phyloP scores from a whole-genome alignment of 352 stramenopile genomes.

The Poterioochromonas sp. region DNA sequence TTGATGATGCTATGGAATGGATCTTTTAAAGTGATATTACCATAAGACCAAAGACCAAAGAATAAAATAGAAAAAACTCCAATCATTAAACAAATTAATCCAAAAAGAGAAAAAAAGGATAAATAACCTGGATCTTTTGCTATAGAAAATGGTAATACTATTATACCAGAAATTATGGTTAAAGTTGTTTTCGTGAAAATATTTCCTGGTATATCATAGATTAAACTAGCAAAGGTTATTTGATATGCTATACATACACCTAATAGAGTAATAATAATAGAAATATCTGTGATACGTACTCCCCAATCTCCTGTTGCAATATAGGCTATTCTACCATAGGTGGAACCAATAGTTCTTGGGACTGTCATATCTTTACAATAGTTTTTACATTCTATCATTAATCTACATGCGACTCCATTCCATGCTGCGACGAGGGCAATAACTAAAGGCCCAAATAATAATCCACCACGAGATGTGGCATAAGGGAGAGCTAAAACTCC shows the following conservation, averaged over 20 bases:
- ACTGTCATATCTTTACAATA: not conserved
- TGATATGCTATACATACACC: constrained; percentile 16
- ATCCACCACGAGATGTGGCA: constrained; percentile 2
- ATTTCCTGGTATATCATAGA: not conserved
- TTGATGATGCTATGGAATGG: not conserved
- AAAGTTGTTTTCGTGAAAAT: not conserved
- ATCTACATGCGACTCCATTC: not conserved
- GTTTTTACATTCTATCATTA: constrained; percentile 20
- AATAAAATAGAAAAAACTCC: not conserved
- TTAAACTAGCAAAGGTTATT: not conserved
- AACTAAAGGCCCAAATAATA: not conserved
- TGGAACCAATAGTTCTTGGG: not conserved
- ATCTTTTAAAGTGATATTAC: not conserved
- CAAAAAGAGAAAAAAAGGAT: not conserved
- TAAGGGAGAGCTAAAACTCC: constrained; percentile 19
- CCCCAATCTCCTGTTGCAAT: not conserved
- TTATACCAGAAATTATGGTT: not conserved
- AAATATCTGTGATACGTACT: not conserved
- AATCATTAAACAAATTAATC: constrained; percentile 3
- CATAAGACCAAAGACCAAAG: not conserved
- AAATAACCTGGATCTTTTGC: not conserved
- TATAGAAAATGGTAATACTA: not conserved
- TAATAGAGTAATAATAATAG: constrained; percentile 9
- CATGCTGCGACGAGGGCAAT: constrained; percentile 6
- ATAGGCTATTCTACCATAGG: constrained; percentile 24